phyloP scores from a whole-genome alignment of 1,284 basidiomycete genomes.

The Sanghuangporus baumii region DNA sequence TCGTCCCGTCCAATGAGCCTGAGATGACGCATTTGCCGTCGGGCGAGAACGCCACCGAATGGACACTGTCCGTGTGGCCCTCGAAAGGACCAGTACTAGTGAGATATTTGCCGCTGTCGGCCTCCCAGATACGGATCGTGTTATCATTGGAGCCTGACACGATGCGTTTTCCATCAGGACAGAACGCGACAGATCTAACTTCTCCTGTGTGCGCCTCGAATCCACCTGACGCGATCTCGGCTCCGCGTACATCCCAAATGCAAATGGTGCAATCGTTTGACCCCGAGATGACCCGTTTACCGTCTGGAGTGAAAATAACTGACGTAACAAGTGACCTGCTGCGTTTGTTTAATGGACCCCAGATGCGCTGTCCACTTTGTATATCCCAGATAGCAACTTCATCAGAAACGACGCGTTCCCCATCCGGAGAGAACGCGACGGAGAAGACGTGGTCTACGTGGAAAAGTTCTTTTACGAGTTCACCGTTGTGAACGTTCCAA shows the following conservation, averaged over 20 bases:
- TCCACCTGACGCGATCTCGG: background rate
- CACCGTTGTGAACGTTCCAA: background rate
- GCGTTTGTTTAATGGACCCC: background rate
- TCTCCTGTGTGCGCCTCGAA: background rate
- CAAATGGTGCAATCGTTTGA: background rate
- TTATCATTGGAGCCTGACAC: constrained; percentile 2
- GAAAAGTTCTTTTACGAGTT: background rate
- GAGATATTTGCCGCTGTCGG: background rate
- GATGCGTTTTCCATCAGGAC: background rate
- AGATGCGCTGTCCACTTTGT: background rate
- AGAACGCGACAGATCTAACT: constrained; percentile 6
- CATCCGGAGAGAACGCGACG: constrained; percentile 3
- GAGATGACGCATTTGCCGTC: background rate
- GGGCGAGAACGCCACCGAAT: background rate
- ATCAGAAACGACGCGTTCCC: constrained; percentile 1
- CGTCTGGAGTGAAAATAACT: background rate
- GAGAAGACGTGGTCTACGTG: background rate
- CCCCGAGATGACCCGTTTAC: background rate
- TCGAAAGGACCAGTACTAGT: background rate
- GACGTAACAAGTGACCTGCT: background rate
- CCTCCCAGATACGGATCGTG: constrained; percentile 5
- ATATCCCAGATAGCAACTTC: constrained; percentile 10
- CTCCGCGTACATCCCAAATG: constrained; percentile 3
- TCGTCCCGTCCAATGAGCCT: background rate
- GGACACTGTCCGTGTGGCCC: background rate